These are phyloP conservation scores for Argentina anserina DNA, from an alignment of 306 rosid genomes.

Conservation along the genomic window DNA sequence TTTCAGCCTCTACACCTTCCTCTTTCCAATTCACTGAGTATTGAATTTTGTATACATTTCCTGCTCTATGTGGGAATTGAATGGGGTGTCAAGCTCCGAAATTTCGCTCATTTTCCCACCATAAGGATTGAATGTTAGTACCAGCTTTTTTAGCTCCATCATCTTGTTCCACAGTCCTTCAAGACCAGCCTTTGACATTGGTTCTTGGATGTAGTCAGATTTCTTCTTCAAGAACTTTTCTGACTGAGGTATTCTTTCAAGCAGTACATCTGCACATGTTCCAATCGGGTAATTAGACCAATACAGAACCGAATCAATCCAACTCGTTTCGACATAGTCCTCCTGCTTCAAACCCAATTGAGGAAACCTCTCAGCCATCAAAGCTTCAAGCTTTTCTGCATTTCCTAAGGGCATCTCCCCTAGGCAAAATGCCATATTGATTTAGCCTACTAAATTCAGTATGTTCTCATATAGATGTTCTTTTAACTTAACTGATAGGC, in stretches of 20 bases:
- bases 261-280: not conserved
- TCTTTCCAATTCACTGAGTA: conserved; percentile 31
- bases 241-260: not conserved
- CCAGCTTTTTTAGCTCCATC: conserved; percentile 44
- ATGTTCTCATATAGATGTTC: too few relatives aligned
- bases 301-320: not conserved
- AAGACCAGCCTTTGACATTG: conserved; percentile 31
- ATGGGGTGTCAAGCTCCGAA: conserved; percentile 29
- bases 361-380: conserved; percentile 23
- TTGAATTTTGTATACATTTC: conserved; percentile 23
- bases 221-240: conserved; percentile 42
- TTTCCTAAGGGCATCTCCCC: too few relatives aligned
- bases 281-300: conserved; percentile 7
- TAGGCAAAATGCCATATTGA: too few relatives aligned
- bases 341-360: not conserved
- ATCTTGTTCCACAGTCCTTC: conserved; percentile 48
- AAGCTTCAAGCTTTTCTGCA: conserved; percentile 31
- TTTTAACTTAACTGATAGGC: too few relatives aligned
- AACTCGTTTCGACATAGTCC: not conserved
- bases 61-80: conserved; percentile 50
- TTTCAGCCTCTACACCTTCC: conserved; percentile 30
- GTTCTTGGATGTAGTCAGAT: conserved; percentile 21
- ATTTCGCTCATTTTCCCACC: conserved; percentile 42
- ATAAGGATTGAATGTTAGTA: conserved; percentile 35
- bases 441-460: too few relatives aligned